Evolutionary conservation across 2,329 filamentous ascomycete species (phyloP), one percentile per base, ranked within the genome.

Genomic region (Colletotrichum sp.): DNA sequence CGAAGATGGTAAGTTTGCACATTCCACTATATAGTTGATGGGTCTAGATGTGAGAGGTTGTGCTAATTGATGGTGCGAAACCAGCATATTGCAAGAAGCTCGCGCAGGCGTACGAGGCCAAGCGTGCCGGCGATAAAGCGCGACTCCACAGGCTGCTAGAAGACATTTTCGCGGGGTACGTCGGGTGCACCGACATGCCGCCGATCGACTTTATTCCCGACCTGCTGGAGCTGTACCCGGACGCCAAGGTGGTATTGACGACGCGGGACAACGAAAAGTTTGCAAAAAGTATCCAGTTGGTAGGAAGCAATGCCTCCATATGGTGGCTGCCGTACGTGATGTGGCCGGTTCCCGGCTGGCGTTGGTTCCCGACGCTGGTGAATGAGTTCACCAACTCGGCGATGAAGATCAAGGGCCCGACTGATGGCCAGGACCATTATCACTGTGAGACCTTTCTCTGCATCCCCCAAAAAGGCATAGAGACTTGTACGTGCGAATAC

Each of bases 191-290:
- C 43, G 89, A 90, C 78, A 78, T 83, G 18, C 88, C 88, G 0
- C 83, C 82, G 6, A 82, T 82, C 18, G 81, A 84, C 66, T 84
- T 89, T 30, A 81, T 88, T 21, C 82, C 84, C 16, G 87, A 90
- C 77, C 80, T 90, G 43, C 78, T 89, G 74, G 83, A 86, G 71
- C 77, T 89, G 10, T 90, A 89, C 74, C 88, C 89, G 0, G 83
- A 89, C 32, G 88, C 87, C 14, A 86, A 86, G 71, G 87, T 90
- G 6, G 84, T 90, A 21, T 83, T 85, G 74, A 84, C 85, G 4
- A 81, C 80, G 7, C 81, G 85, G 18, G 83, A 86, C 68, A 82
- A 81, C 6, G 80, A 82, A 16, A 79, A 80, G 39, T 87, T 85
- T 85, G 82, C 81, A 77, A 78, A 80, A 72, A 85, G 83, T 71